A percentile compares a stretch with the other conserved stretches of the same genome.
Conservation (phyloP, 2,329 filamentous ascomycete genomes). For the Alternaria sp. region DNA sequence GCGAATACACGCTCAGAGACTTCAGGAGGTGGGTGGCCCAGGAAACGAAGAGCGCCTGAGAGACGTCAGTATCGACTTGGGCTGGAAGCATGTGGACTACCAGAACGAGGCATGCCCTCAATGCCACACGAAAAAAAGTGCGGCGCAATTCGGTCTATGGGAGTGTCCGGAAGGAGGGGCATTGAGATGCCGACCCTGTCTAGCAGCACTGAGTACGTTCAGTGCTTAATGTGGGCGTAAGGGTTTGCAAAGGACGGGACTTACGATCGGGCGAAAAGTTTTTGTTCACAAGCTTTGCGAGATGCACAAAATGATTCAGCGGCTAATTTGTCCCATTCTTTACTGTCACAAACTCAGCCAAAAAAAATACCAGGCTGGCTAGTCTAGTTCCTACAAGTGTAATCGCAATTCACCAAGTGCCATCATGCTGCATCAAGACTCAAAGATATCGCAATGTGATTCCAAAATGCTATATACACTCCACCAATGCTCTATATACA, state of each 20-base stretch:
- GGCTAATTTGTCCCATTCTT: no score
- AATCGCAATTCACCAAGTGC: no score
- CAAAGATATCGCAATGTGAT: background rate
- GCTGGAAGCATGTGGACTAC: background rate
- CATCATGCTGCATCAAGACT: background rate
- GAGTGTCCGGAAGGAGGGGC: background rate
- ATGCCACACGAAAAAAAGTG: background rate
- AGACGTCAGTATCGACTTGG: background rate
- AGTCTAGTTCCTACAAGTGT: no score
- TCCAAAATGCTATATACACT: background rate
- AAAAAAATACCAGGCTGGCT: no score
- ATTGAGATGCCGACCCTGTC: background rate
- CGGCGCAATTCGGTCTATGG: background rate
- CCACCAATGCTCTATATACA: background rate
- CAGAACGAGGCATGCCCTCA: background rate
- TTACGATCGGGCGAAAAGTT: rapidly evolving
- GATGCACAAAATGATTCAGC: no score
- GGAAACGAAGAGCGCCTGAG: background rate
- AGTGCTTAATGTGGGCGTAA: rapidly evolving
- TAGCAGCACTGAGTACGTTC: background rate
- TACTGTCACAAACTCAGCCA: no score
- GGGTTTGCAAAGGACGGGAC: background rate
- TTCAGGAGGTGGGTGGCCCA: background rate
- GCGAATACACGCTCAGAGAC: background rate
- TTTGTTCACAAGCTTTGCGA: background rate